phyloP scores from a whole-genome alignment of 768 basidiomycete species.

The Trametes elegans region DNA sequence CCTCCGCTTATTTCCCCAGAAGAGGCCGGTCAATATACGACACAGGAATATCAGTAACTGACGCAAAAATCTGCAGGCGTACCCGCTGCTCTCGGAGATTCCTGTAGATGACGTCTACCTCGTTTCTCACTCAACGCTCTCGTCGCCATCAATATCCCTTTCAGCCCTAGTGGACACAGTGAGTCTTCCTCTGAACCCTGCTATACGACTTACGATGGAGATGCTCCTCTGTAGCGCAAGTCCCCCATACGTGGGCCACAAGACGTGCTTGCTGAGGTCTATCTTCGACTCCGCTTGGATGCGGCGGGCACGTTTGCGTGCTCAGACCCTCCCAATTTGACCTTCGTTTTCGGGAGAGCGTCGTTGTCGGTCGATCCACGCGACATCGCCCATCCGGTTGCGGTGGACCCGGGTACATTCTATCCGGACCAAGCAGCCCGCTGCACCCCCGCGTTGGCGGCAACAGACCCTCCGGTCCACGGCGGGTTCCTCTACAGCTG shows the following conservation, averaged over 20 bases:
- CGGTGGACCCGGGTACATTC: conserved; percentile 15
- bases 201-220: neutral
- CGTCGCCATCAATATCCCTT: conserved; percentile 46
- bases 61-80: conserved; percentile 21
- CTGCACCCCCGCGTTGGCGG: conserved; percentile 55
- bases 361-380: conserved; percentile 75
- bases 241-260: conserved; percentile 73
- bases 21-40: conserved; percentile 42
- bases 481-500: conserved; percentile 67
- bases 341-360: conserved; percentile 66
- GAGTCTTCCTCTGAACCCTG: neutral
- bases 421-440: conserved; percentile 32
- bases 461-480: conserved; percentile 60
- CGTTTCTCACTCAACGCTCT: conserved; percentile 57
- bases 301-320: conserved; percentile 48
- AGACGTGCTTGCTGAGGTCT: conserved; percentile 58
- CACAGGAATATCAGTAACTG: neutral
- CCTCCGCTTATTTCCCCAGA: conserved; percentile 54
- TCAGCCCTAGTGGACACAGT: conserved; percentile 77
- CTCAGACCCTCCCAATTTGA: conserved; percentile 55
- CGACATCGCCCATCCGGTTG: conserved; percentile 55
- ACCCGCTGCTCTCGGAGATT: conserved; percentile 59
- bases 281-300: conserved; percentile 34
- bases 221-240: conserved; percentile 51
- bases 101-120: conserved; percentile 69